phyloP scores from a whole-genome alignment of 1,284 basidiomycete species.

The Sporisorium reilianum region DNA sequence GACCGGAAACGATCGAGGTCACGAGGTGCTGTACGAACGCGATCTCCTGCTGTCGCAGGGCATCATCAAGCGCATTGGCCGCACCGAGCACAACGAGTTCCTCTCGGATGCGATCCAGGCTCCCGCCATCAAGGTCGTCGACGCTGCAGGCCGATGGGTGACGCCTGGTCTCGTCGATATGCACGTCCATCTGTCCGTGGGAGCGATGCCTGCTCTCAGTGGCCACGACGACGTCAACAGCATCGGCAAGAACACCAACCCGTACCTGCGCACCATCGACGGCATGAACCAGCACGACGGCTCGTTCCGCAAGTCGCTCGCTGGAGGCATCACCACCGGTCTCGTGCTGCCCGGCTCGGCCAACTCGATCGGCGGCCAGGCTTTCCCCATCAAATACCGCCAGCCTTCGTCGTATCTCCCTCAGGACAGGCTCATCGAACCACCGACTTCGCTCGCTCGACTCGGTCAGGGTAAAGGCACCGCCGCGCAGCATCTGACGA shows the following conservation, averaged over 20 bases:
- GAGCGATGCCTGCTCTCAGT: slow-evolving; percentile 47
- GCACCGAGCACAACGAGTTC: slow-evolving; percentile 10
- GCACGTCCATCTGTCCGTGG: slow-evolving; percentile 80
- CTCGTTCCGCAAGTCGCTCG: slow-evolving; percentile 74
- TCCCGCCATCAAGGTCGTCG: slow-evolving; percentile 22
- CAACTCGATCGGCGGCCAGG: slow-evolving; percentile 78
- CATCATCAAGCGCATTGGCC: slow-evolving; percentile 70
- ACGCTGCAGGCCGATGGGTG: slow-evolving; percentile 59
- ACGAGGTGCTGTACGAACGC: slow-evolving; percentile 74
- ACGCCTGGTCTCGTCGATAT: slow-evolving; percentile 77
- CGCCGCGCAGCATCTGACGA: neutral
- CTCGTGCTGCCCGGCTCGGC: slow-evolving; percentile 76
- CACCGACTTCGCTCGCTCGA: slow-evolving; percentile 52
- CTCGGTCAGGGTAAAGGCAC: slow-evolving; percentile 48
- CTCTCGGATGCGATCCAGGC: neutral
- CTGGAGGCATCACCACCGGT: slow-evolving; percentile 79
- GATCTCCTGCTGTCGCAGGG: slow-evolving; percentile 71
- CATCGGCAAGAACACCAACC: slow-evolving; percentile 73
- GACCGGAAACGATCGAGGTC: slow-evolving; percentile 79
- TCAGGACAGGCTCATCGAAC: slow-evolving; percentile 57
- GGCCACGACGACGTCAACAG: slow-evolving; percentile 74
- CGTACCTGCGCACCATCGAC: slow-evolving; percentile 77
- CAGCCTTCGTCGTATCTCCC: slow-evolving; percentile 45
- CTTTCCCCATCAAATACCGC: slow-evolving; percentile 77
- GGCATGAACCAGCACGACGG: slow-evolving; percentile 77